Evolutionary conservation across 73 alveolate species (phyloP).

Genomic region (Breviolum minutum): DNA sequence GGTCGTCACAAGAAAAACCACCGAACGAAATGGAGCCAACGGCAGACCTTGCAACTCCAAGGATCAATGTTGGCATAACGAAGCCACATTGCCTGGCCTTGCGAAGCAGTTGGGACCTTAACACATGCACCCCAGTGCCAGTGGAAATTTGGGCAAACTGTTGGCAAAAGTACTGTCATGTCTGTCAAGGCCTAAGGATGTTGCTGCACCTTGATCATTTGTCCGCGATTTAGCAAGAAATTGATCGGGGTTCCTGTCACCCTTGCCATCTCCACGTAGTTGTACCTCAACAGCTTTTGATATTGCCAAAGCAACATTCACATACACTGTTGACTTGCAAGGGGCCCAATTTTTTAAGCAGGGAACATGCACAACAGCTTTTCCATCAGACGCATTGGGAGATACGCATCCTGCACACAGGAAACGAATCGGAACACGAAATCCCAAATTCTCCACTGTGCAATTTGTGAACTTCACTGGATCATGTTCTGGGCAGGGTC

Average conservation of each 20-base stretch:
- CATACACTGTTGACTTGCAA: not conserved
- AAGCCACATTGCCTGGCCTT: conserved; percentile 97
- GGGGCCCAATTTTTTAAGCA: too few species aligned
- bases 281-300: conserved; percentile 82
- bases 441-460: not conserved
- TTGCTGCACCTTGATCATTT: conserved; percentile 91
- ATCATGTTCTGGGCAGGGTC: too few species aligned
- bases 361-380: conserved; percentile 97
- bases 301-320: not conserved
- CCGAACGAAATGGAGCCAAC: not conserved
- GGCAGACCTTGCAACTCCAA: not conserved
- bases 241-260: conserved; percentile 99
- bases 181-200: not conserved
- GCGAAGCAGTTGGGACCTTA: conserved; percentile 87
- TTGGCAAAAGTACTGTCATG: too few species aligned
- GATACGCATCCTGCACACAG: conserved; percentile 98
- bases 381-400: conserved; percentile 98
- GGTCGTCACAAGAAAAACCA: too few species aligned
- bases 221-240: conserved; percentile 98
- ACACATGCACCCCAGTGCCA: not conserved
- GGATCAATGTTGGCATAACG: conserved; percentile 98
- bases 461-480: too few species aligned
- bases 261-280: conserved; percentile 98
- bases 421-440: conserved; percentile 86
- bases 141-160: not conserved